Conservation (phyloP, 345 rosid species). For the Reutealis trisperma region DNA sequence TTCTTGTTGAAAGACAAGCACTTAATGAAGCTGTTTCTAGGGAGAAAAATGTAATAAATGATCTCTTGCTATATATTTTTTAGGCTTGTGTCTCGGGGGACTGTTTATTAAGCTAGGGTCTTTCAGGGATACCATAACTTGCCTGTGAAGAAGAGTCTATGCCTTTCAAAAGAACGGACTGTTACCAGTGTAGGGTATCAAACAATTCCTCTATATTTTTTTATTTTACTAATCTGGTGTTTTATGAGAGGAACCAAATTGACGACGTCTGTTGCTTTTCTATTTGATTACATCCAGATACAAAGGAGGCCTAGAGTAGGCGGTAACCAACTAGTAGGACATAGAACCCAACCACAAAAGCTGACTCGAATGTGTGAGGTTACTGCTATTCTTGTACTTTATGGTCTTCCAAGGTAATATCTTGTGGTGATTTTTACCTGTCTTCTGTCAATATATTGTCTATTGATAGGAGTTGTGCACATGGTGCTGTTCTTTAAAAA, state of each 20-base stretch:
- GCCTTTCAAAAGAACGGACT: constrained; percentile 95
- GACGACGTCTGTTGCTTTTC: constrained; percentile 6
- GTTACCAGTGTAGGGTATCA: constrained; percentile 69
- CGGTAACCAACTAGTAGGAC: constrained; percentile 59
- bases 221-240: neutral
- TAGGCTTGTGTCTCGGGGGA: neutral
- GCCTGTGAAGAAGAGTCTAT: constrained; percentile 97
- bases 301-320: constrained; percentile 63
- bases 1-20: constrained; percentile 90
- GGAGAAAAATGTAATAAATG: constrained; percentile 66
- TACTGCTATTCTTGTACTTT: constrained; percentile 93
- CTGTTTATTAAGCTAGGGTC: constrained; percentile 16
- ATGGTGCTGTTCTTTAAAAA: too few species aligned
- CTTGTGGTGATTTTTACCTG: neutral
- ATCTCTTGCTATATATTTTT: neutral
- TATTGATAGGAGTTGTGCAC: neutral
- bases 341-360: constrained; percentile 79
- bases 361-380: constrained; percentile 86
- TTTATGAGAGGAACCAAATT: neutral
- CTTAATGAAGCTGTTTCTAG: constrained; percentile 90
- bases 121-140: constrained; percentile 85
- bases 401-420: constrained; percentile 87
- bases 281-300: constrained; percentile 44
- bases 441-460: neutral
- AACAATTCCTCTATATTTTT: neutral